These are phyloP conservation scores for Fusarium dlaminii DNA, from an alignment of 2,329 filamentous ascomycete species.

Conservation along the genomic window DNA sequence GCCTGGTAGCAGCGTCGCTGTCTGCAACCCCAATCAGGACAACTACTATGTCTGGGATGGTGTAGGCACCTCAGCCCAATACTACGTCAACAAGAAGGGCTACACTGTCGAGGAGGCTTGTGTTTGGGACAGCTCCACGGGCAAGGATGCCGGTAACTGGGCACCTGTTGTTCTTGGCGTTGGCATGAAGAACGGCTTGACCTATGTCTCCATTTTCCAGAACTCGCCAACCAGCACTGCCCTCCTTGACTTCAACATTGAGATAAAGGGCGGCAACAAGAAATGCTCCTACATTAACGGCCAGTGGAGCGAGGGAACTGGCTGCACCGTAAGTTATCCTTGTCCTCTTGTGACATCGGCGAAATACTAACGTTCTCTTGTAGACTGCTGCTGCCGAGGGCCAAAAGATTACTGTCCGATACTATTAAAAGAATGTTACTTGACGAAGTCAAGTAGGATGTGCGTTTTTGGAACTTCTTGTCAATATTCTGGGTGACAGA, in stretches of 20 bases:
- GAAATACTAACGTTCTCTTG: constrained; percentile 27
- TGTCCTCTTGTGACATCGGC: neutral
- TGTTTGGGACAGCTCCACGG: constrained; percentile 69
- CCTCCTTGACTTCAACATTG: constrained; percentile 80
- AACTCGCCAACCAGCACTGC: constrained; percentile 80
- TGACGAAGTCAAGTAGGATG: constrained; percentile 25
- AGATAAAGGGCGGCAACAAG: constrained; percentile 73
- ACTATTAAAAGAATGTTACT: constrained; percentile 47
- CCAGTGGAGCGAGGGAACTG: constrained; percentile 66
- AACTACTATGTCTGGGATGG: constrained; percentile 83
- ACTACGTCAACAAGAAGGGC: constrained; percentile 92
- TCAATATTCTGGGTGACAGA: constrained; percentile 47
- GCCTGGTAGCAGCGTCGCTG: constrained; percentile 65
- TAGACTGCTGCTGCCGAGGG: constrained; percentile 57
- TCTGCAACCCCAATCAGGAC: constrained; percentile 79
- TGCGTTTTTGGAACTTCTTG: constrained; percentile 48
- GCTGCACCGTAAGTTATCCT: constrained; percentile 80
- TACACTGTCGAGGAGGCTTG: constrained; percentile 74
- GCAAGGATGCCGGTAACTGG: constrained; percentile 78
- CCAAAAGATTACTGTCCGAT: constrained; percentile 56
- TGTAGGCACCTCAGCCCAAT: constrained; percentile 85
- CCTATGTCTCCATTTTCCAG: constrained; percentile 85
- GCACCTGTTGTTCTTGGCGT: constrained; percentile 88
- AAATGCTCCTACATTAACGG: constrained; percentile 74
- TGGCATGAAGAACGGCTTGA: constrained; percentile 72